Evolutionary conservation across 148 eudicot genomes (phyloP), one percentile per base, ranked within the genome.

Genomic region (Linanthus parryae): DNA sequence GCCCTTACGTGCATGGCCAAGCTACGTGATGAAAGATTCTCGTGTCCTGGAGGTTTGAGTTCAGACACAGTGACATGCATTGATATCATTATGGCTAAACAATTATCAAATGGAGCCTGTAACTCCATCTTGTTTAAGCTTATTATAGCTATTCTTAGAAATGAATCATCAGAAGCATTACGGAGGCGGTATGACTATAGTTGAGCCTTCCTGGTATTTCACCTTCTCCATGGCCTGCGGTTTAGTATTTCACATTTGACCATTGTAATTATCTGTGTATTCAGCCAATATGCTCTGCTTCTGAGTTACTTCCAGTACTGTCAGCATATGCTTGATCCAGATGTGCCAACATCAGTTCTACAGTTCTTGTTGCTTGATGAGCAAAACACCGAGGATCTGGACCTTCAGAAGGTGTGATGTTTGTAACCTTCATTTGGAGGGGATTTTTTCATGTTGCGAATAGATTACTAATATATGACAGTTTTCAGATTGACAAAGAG

Each of bases 271-370:
- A 21, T 55, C 52, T 34, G 24, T 59, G 31, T 39, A 62, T 71
- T 18, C 83, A 94, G 99, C 69, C 99, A 94, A 64, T 94, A 88
- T 57, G 85, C 99, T 0, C 71, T 94, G 68, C 81, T 94, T 34
- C 76, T 94, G 19, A 84, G 96, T 68, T 94, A 88, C 65, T 75
- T 82, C 76, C 99, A 88, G 77, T 94, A 94, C 71, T 94, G 96
- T 65, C 83, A 72, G 64, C 96, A 94, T 71, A 75, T 82, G 79
- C 85, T 88, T 69, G 85, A 94, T 64, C 95, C 99, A 47, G 92
- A 84, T 70, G 81, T 94, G 64, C 91, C 96, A 21, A 66, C 74
- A 54, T 80, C 82, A 43, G 61, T 88, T 68, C 69, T 94, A 61
- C 94, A 88, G 67, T 76, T 73, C 23, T 70, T 94, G 55, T 70